Conservation (phyloP, 495 filamentous ascomycete genomes). For the Talaromyces trachyspermus region DNA sequence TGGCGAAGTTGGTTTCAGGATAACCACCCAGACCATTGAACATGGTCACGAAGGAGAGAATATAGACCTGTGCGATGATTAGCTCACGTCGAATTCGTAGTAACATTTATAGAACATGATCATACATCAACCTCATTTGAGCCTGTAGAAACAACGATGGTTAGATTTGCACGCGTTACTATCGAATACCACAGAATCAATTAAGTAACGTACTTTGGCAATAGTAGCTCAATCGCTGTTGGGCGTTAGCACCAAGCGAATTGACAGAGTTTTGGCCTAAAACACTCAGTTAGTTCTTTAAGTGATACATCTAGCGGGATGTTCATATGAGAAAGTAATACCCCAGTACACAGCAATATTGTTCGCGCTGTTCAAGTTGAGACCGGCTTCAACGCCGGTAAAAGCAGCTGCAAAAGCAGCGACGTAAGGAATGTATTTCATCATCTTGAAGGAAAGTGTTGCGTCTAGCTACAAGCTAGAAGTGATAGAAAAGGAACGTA, state of each 20-base stretch:
- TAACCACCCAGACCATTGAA: constrained; percentile 24
- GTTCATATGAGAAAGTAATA: constrained; percentile 35
- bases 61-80: constrained; percentile 7
- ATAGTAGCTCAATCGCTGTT: constrained; percentile 41
- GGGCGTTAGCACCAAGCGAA: constrained; percentile 15
- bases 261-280: constrained; percentile 9
- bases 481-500: background rate
- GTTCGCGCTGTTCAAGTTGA: constrained; percentile 34
- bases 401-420: constrained; percentile 3
- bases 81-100: background rate
- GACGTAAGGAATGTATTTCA: background rate
- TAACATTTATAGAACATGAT: background rate
- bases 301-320: too few relatives aligned
- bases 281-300: background rate
- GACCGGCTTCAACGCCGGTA: constrained; percentile 25
- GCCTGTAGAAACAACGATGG: background rate
- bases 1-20: constrained; percentile 56
- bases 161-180: background rate
- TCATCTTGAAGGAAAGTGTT: constrained; percentile 6
- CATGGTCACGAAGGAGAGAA: constrained; percentile 45
- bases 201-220: constrained; percentile 7
- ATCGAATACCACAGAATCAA: background rate
- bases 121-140: constrained; percentile 7
- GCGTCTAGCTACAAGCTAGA: background rate
- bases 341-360: constrained; percentile 61